Evolutionary conservation across 2,329 filamentous ascomycete genomes (phyloP), one percentile per base, ranked within the genome.

Genomic region (Colletotrichum sp.): DNA sequence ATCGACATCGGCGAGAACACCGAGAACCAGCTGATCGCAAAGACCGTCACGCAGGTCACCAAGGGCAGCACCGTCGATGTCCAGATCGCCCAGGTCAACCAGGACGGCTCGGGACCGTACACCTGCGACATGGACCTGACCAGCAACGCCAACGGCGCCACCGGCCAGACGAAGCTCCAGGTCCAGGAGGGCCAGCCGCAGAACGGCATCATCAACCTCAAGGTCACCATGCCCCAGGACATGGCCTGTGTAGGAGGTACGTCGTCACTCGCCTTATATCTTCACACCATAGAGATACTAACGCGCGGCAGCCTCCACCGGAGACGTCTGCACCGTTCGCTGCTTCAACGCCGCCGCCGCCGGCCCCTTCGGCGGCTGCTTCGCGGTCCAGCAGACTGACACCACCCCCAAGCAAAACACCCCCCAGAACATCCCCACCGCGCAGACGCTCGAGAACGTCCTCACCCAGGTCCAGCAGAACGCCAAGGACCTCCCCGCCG

Each of bases 1-100:
- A 94, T 94, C 80, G 90, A 93, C 77, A 87, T 93, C 69, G 88
- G 87, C 36, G 88, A 90, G 81, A 88, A 88, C 77, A 91, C 89
- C 2, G 89, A 91, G 81, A 87, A 88, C 74, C 88, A 88, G 8
- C 76, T 92, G 3, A 82, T 86, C 10, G 86, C 86, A 4, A 79
- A 80, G 2, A 81, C 84, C 6, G 88, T 92, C 5, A 91, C 90
- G 3, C 83, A 88, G 70, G 90, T 91, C 67, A 80, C 86, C 72
- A 78, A 84, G 6, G 90, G 90, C 21, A 84, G 84, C 44, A 78
- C 84, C 36, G 66, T 92, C 34, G 85, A 82, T 15, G 85, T 90
- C 34, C 89, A 86, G n/a, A 85, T 90, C 72, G 88, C 90, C 77
- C 90, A 91, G 80, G 87, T 89, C 72, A 90, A 89, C 79, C 86